phyloP scores from a whole-genome alignment of 2,329 filamentous ascomycete species.

The Lachnellula willkommii region DNA sequence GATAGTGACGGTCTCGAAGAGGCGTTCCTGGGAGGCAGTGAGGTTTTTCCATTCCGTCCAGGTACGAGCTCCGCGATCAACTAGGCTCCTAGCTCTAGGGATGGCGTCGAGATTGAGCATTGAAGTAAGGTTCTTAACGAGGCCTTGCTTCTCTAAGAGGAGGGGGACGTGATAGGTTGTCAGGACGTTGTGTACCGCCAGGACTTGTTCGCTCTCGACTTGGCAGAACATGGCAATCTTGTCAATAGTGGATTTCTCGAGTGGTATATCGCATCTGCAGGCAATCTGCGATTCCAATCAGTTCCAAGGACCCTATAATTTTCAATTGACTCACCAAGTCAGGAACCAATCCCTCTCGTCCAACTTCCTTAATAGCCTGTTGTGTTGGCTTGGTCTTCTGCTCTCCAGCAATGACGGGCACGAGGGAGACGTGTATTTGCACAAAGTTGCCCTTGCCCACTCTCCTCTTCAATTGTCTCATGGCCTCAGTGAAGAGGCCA shows the following conservation, averaged over 20 bases:
- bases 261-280: conserved; percentile 76
- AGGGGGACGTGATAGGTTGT: conserved; percentile 93
- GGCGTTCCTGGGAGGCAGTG: conserved; percentile 60
- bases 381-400: conserved; percentile 98
- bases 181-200: conserved; percentile 83
- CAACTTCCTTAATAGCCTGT: conserved; percentile 76
- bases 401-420: conserved; percentile 64
- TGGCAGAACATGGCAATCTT: conserved; percentile 92
- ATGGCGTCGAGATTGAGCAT: conserved; percentile 60
- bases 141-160: conserved; percentile 77
- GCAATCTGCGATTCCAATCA: conserved; percentile 58
- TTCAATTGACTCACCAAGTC: conserved; percentile 19
- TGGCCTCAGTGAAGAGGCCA: conserved; percentile 80
- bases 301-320: not conserved
- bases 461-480: conserved; percentile 70
- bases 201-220: conserved; percentile 76
- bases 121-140: conserved; percentile 61
- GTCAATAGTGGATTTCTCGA: conserved; percentile 67
- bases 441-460: conserved; percentile 75
- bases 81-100: conserved; percentile 45
- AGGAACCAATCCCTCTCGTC: conserved; percentile 53
- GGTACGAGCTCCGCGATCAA: conserved; percentile 59
- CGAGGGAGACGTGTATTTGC: conserved; percentile 83
- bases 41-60: conserved; percentile 75
- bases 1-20: conserved; percentile 68